Base-by-base conservation (phyloP, 768 basidiomycete species). In the Phanerochaete sordida region DNA sequence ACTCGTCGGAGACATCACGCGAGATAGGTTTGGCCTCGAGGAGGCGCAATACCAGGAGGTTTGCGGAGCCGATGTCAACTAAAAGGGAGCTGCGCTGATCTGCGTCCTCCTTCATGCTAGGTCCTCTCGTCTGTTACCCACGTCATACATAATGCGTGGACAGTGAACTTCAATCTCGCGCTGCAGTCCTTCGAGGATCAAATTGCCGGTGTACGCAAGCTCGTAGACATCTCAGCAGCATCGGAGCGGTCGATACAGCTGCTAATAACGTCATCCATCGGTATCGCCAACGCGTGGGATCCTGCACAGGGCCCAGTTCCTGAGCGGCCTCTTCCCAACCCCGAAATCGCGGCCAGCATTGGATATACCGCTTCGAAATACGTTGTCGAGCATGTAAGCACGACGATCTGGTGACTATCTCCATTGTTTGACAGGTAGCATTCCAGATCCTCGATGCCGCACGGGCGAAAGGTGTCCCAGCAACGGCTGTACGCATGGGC, bases 291-390 rank as follows among this genome's bases (percentile, higher is more conserved):
- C n/a, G 56, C 13, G 2, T 62, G 54, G 54, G 33, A 52, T 27
- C 24, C 51, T 12, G 37, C 55, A 1, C 7, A 28, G 3, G 60
- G 56, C 8, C 49, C 60, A 5, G 60, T 62, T 9, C 60, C 60
- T 11, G 60, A 62, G 59, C 45, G 28, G 0, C 57, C 62, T 5
- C 30, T 73, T 27, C 23, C 64, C 12, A 67, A 70, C 37, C 62
- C 75, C 0, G 56, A 33, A n/a, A 53, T 66, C 30, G 72, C 75
- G 0, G 56, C 74, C 21, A 73, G 73, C 5, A 66, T 67, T 13
- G 78, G 78, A 0, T 79, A 79, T 56, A 62, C 70, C 1, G 74
- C 77, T 61, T 75, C 74, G 1, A 80, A 80, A 66, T 78, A 75
- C 71, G 76, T 77, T 2, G 74, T 76, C 1, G 77, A 78, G 50